phyloP scores from a whole-genome alignment of 169 alveolate genomes.

The Plasmodium vinckei region DNA sequence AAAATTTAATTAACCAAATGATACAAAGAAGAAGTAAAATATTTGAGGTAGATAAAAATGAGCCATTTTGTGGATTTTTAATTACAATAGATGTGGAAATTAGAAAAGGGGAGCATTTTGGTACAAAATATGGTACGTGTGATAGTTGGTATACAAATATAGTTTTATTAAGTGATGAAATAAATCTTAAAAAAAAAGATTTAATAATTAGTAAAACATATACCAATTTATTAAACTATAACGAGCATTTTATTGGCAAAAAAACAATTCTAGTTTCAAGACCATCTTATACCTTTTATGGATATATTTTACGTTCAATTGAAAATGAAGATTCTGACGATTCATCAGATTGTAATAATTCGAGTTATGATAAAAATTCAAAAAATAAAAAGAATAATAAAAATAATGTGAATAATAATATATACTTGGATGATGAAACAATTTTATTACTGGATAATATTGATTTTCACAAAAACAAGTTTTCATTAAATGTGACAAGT shows the following conservation, averaged over 20 bases:
- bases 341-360: constrained; percentile 10
- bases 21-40: constrained; percentile 82
- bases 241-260: constrained; percentile 74
- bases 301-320: constrained; percentile 50
- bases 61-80: constrained; percentile 86
- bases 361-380: neutral
- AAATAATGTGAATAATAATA: neutral
- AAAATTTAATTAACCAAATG: constrained; percentile 83
- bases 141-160: constrained; percentile 87
- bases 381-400: neutral
- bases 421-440: constrained; percentile 48
- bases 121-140: constrained; percentile 86
- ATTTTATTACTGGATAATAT: constrained; percentile 41
- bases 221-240: constrained; percentile 83
- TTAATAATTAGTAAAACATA: constrained; percentile 78
- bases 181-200: constrained; percentile 78
- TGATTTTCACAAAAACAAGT: constrained; percentile 18
- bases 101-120: constrained; percentile 88
- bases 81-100: constrained; percentile 90
- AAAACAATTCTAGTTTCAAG: constrained; percentile 82
- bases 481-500: constrained; percentile 1
- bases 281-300: constrained; percentile 83
- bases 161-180: constrained; percentile 81
- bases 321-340: neutral
- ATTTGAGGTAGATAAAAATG: constrained; percentile 77